Evolutionary conservation across 2,329 filamentous ascomycete genomes (phyloP).

Genomic region (Pleoardoris graminearum): DNA sequence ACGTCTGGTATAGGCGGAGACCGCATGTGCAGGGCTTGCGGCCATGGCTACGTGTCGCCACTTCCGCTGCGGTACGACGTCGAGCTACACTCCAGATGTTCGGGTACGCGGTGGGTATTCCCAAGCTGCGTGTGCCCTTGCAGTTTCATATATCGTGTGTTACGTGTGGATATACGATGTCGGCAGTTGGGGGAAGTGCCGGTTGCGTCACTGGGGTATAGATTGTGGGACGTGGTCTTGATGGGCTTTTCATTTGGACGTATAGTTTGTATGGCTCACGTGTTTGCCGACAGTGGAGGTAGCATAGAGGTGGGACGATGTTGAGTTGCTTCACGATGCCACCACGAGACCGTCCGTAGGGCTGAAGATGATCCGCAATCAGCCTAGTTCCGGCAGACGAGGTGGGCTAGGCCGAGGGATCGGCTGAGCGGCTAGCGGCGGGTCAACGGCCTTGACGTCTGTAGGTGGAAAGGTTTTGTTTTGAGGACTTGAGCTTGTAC

Average conservation of each 20-base stretch:
- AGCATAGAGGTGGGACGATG: no score
- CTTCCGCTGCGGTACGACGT: neutral
- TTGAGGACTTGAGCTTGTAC: conserved; percentile 1
- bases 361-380: no score
- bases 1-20: no score
- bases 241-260: no score
- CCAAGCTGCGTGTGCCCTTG: neutral
- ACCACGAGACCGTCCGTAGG: no score
- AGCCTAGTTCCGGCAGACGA: no score
- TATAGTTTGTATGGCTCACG: no score
- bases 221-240: no score
- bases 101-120: neutral
- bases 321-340: no score
- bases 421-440: conserved; percentile 5
- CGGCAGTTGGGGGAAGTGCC: conserved; percentile 7
- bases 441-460: conserved; percentile 1
- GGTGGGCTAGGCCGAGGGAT: neutral
- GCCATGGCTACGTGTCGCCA: neutral
- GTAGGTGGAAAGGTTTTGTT: conserved; percentile 1
- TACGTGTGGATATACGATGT: neutral
- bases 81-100: neutral
- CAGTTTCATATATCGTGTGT: neutral
- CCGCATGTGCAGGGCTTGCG: neutral
- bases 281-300: no score
- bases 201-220: no score